Base-by-base conservation (phyloP, 208 protist species). In the Vickermania spadyakhi region DNA sequence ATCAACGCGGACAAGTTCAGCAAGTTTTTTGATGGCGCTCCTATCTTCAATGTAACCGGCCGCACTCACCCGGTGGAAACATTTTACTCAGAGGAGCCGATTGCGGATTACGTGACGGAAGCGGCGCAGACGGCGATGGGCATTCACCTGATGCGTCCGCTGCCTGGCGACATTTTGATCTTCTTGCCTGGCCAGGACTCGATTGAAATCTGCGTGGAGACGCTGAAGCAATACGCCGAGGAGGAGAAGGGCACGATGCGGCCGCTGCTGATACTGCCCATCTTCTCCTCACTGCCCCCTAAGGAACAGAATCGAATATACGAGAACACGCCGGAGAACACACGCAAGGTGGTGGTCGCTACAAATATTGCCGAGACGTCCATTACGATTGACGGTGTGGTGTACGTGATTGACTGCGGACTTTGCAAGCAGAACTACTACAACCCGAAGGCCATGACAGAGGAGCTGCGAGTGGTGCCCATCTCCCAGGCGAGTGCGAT, bases 281-380 rank as follows among this genome's bases (percentile, higher is more conserved):
- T 99, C 52, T 99, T 99, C 84, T 96, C 97, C 13, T 91, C 98
- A 1, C 87, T 99, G 28, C 96, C 98, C 2, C 91, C 93, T 28
- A 94, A 98, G 64, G 90, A 98, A 82, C 98, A 99, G 91, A 90
- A 83, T 11, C 73, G 81, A n/a, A 99, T 99, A 55, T 99, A 99
- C 81, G 92, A 99, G 63, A 80, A 83, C n/a, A 89, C 97, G 3
- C 92, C 92, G 30, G 60, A 73, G 3, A 74, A 84, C 52, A 78
- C 65, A 1, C 79, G 97, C 49, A 99, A 99, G 72, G 79, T 98
- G 21, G 94, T 99, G 28, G 84, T 99, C 29, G 97, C 98, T 0
- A 99, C 98, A 25, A 99, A 99, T 76, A 99, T 99, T 74, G 98
- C 99, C 30, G 98, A 99, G 63, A 99, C 98, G 1, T 99, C 97